phyloP scores from a whole-genome alignment of 306 rosid species.

The Malus sylvestris region DNA sequence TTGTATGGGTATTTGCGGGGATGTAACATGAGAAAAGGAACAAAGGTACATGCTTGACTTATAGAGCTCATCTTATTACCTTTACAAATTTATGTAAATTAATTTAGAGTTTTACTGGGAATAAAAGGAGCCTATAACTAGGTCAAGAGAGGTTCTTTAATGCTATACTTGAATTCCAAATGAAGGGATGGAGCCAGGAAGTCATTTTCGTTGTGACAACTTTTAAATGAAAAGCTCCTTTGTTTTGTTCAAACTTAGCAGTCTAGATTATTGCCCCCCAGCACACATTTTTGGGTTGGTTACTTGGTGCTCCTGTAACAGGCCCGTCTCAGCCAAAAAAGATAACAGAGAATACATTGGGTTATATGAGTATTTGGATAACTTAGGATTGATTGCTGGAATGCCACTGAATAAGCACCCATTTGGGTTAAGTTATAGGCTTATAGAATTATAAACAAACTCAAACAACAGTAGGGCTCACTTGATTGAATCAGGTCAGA shows the following conservation, averaged over 20 bases:
- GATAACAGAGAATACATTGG: background rate
- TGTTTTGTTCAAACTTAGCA: background rate
- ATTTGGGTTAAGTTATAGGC: background rate
- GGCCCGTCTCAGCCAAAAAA: background rate
- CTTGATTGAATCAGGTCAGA: background rate
- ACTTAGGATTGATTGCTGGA: background rate
- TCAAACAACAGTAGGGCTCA: background rate
- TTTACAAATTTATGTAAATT: background rate
- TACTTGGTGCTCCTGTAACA: background rate
- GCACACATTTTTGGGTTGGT: background rate
- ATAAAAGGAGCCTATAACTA: background rate
- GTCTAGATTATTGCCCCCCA: background rate
- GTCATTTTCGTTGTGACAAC: background rate
- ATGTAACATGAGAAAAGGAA: conserved; percentile 74
- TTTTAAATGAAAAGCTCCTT: background rate
- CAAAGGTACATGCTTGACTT: conserved; percentile 50
- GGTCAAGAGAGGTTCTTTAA: background rate
- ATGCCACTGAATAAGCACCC: background rate
- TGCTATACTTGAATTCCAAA: background rate
- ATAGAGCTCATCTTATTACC: background rate
- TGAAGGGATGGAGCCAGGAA: background rate
- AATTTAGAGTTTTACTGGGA: background rate
- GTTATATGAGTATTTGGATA: background rate
- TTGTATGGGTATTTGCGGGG: conserved; percentile 93
- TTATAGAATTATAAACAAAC: background rate